Evolutionary conservation across 2,329 filamentous ascomycete genomes (phyloP), one percentile per base, ranked within the genome.

Genomic region (Emergomyces orientalis): DNA sequence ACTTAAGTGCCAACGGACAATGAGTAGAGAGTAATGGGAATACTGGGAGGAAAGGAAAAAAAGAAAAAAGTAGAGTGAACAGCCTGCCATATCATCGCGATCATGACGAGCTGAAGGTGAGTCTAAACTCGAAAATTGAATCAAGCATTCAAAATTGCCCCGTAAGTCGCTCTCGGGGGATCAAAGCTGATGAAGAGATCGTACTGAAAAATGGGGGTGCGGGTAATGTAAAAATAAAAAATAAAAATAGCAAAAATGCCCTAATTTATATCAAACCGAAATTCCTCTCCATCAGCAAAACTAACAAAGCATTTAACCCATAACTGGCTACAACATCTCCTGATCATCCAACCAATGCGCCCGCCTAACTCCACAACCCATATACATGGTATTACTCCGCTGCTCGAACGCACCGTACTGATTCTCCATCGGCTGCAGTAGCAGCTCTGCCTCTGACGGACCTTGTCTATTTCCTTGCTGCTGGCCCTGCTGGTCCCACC

Each of bases 361-460:
- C 39, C 63, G 52, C 19, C 52, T 56, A 54, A 69, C 57, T 17
- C 66, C 69, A 54, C 65, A 68, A 8, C 65, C 66, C 27, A 67
- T 63, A 62, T 68, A 69, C 43, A 69, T 67, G 22, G 45, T 14
- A 39, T 67, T 70, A 41, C 66, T 70, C 68, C 71, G 72, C 62
- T 73, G 69, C 63, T 77, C 70, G 54, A 74, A 72, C 49, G 69
- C 67, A 9, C 74, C 74, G 62, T 77, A 77, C 63, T 77, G 72
- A 62, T 75, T 72, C 64, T 77, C 75, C 64, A 75, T 72, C 13
- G 68, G 57, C 19, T 64, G 65, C n/a, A 66, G 65, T 1, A 54
- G 30, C 51, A 34, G 17, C 6, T 34, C 51, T 54, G 49, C 49
- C 27, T 52, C 27, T 32, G 51, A 54, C 45, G 71, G 68, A 5